A percentile compares a stretch with the other conserved stretches of the same genome.
Conservation (phyloP, 2,329 filamentous ascomycete genomes). For the Fusarium abutilonis region DNA sequence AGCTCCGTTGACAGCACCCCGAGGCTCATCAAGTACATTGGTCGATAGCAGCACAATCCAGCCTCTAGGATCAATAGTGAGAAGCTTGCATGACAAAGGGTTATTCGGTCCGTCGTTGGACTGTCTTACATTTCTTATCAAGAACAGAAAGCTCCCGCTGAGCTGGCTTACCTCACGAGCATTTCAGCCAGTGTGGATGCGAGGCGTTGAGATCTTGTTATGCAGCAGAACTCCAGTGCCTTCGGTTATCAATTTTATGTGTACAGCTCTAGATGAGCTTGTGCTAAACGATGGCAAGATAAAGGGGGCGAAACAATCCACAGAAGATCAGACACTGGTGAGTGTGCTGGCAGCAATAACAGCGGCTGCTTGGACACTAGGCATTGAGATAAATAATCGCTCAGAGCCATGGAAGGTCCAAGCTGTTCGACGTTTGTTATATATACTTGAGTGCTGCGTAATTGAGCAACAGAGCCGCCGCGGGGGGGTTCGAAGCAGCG, state of each 20-base stretch:
- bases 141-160: slow-evolving; percentile 32
- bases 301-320: slow-evolving; percentile 1
- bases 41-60: slow-evolving; percentile 33
- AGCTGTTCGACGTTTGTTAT: slow-evolving; percentile 40
- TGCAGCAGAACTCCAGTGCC: slow-evolving; percentile 35
- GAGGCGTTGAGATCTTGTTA: slow-evolving; percentile 41
- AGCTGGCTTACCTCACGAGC: slow-evolving; percentile 41
- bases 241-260: slow-evolving; percentile 40
- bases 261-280: slow-evolving; percentile 40
- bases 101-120: slow-evolving; percentile 32
- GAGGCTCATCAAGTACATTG: slow-evolving; percentile 22
- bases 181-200: slow-evolving; percentile 44
- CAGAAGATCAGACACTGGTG: slow-evolving; percentile 44
- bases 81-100: slow-evolving; percentile 11
- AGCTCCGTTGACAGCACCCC: slow-evolving; percentile 28
- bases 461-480: slow-evolving; percentile 25
- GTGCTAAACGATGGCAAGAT: slow-evolving; percentile 18
- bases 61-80: slow-evolving; percentile 38
- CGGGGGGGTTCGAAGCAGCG: slow-evolving; percentile 18
- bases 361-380: slow-evolving; percentile 40
- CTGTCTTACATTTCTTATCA: slow-evolving; percentile 40
- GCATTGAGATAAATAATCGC: slow-evolving; percentile 3
- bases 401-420: slow-evolving; percentile 18
- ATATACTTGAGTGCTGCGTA: slow-evolving; percentile 43
- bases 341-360: slow-evolving; percentile 47